These are phyloP conservation scores for Acer negundo DNA, from an alignment of 345 rosid genomes.

Conservation along the genomic window DNA sequence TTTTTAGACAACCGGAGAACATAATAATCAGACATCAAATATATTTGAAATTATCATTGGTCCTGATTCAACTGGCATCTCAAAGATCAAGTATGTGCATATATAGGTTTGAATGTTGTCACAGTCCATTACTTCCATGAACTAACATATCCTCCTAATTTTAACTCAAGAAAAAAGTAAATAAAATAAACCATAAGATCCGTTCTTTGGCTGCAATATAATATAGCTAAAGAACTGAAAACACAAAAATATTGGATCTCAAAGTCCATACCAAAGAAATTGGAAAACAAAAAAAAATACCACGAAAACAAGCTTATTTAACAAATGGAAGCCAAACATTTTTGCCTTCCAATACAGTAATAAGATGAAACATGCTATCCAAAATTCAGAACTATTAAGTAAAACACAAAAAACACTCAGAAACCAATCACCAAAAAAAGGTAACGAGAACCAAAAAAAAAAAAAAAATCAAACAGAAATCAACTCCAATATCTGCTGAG, in stretches of 20 bases:
- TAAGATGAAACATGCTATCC: background rate
- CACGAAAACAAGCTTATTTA: background rate
- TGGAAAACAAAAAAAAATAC: background rate
- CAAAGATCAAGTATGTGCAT: background rate
- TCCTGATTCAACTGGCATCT: background rate
- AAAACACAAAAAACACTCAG: background rate
- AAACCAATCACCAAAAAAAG: background rate
- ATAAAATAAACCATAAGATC: background rate
- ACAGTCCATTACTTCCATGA: no score
- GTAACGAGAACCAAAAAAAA: background rate
- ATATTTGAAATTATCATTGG: background rate
- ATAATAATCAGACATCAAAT: slow-evolving; percentile 10
- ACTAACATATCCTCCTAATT: background rate
- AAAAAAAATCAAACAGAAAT: background rate
- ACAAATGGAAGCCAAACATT: background rate
- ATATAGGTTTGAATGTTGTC: background rate
- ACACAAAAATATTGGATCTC: background rate
- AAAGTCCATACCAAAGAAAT: background rate
- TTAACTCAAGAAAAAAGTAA: background rate
- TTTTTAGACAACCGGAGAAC: background rate
- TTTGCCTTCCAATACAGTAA: background rate
- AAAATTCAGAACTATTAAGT: background rate
- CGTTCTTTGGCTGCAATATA: background rate
- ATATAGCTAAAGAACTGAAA: background rate
- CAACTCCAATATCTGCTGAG: background rate